Conservation (phyloP, 257 asterid genomes). For the Solanum dulcamara region DNA sequence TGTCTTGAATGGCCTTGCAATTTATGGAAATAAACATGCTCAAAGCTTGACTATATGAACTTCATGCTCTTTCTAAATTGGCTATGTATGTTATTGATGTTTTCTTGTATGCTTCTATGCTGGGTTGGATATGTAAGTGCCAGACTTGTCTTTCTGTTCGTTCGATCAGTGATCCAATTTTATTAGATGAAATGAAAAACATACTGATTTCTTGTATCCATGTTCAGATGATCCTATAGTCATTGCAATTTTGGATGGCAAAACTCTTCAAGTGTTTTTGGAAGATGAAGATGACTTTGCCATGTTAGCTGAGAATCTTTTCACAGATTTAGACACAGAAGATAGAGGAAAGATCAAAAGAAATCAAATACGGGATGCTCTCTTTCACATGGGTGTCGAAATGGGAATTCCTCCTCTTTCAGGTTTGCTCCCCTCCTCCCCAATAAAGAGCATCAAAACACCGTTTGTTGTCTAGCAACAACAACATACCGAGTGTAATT, state of each 20-base stretch:
- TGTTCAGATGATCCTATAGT: slow-evolving; percentile 39
- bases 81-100: background rate
- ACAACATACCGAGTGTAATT: background rate
- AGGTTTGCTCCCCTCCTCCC: slow-evolving; percentile 19
- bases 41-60: background rate
- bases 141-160: background rate
- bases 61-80: background rate
- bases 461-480: background rate
- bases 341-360: slow-evolving; percentile 44
- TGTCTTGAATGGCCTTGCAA: background rate
- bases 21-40: background rate
- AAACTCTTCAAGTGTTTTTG: slow-evolving; percentile 22
- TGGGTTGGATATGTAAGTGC: background rate
- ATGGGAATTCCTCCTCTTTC: slow-evolving; percentile 50
- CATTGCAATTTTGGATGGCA: slow-evolving; percentile 41
- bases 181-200: background rate
- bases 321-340: slow-evolving; percentile 48
- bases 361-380: slow-evolving; percentile 37
- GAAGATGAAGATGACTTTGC: slow-evolving; percentile 70
- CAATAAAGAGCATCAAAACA: background rate
- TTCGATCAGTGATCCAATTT: background rate
- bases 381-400: slow-evolving; percentile 41
- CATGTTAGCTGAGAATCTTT: slow-evolving; percentile 52
- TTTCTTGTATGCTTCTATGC: background rate
- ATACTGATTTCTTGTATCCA: background rate